phyloP scores from a whole-genome alignment of 352 stramenopile species.

The Globisporangium camurandrum region DNA sequence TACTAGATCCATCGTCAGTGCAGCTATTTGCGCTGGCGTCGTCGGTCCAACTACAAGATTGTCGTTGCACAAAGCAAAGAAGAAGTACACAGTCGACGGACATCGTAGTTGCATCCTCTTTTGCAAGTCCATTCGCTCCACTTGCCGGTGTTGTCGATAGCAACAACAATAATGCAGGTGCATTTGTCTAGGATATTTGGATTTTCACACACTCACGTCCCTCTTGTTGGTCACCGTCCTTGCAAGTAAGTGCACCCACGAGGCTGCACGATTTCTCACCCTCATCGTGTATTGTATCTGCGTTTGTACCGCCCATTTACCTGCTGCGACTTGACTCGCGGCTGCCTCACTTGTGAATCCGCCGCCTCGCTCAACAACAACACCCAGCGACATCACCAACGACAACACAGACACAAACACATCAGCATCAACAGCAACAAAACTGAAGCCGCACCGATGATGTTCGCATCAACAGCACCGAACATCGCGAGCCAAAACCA shows the following conservation, averaged over 20 bases:
- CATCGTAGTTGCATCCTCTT: no score
- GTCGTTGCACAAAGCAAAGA: background rate
- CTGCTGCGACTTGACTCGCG: no score
- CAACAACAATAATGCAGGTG: background rate
- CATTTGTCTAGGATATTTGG: background rate
- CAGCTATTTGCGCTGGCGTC: no score
- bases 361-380: background rate
- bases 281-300: background rate
- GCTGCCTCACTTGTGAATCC: no score
- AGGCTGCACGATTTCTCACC: background rate
- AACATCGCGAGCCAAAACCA: background rate
- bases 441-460: no score
- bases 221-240: background rate
- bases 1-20: no score
- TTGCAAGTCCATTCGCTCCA: conserved; percentile 2
- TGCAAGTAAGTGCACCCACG: background rate
- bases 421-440: no score
- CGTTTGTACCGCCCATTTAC: no score
- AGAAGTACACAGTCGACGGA: background rate
- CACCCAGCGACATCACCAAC: background rate
- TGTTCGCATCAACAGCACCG: background rate
- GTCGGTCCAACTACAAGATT: no score
- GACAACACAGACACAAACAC: no score
- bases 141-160: conserved; percentile 1
- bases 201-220: no score